Evolutionary conservation across 2,329 filamentous ascomycete species (phyloP).

Genomic region (Fusarium sulawesiense): DNA sequence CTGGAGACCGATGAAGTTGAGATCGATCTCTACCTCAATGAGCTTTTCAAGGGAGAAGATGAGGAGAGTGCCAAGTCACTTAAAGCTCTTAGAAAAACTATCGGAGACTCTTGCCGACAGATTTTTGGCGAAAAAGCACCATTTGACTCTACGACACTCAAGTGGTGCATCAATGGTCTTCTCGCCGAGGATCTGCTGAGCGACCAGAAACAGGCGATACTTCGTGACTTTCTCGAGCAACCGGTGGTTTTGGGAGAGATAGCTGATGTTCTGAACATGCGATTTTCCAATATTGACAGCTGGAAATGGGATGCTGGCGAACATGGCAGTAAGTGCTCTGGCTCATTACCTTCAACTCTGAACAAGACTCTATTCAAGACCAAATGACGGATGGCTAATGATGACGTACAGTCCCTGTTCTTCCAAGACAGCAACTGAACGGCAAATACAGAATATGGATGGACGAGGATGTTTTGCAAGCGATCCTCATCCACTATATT

Average conservation of each 20-base stretch:
- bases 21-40: conserved; percentile 4
- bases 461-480: not conserved
- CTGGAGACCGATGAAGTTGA: not conserved
- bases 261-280: not conserved
- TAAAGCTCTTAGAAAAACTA: not conserved
- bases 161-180: conserved; percentile 3
- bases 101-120: not conserved
- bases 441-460: conserved; percentile 7
- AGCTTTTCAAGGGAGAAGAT: not conserved
- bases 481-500: conserved; percentile 2
- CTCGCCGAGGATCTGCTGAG: conserved; percentile 1
- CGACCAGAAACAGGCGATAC: conserved; percentile 6
- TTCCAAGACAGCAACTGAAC: not conserved
- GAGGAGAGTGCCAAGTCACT: not conserved
- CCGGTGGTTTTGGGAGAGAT: conserved; percentile 6
- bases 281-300: not conserved
- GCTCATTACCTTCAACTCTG: not conserved
- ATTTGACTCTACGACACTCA: not conserved
- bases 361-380: not conserved
- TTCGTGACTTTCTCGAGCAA: conserved; percentile 6
- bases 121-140: not conserved
- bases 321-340: not conserved
- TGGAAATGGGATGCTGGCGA: conserved; percentile 9
- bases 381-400: not conserved
- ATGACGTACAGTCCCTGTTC: not conserved